Evolutionary conservation across 768 basidiomycete genomes (phyloP).

Genomic region (Filobasidium floriforme): DNA sequence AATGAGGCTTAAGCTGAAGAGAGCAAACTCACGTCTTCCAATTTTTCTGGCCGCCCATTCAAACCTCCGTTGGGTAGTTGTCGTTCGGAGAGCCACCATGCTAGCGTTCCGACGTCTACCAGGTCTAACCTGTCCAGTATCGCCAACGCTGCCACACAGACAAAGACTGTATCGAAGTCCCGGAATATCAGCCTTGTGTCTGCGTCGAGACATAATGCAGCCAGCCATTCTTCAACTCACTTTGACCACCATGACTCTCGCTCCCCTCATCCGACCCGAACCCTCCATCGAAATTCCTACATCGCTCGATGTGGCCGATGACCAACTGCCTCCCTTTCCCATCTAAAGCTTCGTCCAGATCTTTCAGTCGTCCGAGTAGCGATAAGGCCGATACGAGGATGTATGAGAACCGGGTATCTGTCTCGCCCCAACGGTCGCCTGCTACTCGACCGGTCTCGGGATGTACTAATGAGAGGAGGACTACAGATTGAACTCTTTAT

Average conservation of each 20-base stretch:
- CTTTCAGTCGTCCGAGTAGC: conserved; percentile 65
- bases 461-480: conserved; percentile 68
- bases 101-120: conserved; percentile 69
- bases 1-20: not conserved
- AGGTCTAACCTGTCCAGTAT: conserved; percentile 73
- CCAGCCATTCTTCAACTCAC: conserved; percentile 47
- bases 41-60: conserved; percentile 94
- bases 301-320: conserved; percentile 63
- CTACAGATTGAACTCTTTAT: conserved; percentile 47
- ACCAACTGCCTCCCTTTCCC: conserved; percentile 29
- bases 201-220: not conserved
- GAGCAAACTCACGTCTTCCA: conserved; percentile 69
- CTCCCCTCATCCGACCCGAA: conserved; percentile 78
- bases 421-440: conserved; percentile 85
- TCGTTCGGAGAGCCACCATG: conserved; percentile 89
- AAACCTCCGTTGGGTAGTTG: conserved; percentile 89
- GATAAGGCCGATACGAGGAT: conserved; percentile 77
- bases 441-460: conserved; percentile 80
- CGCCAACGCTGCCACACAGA: conserved; percentile 76
- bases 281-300: conserved; percentile 91
- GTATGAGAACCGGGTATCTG: conserved; percentile 83
- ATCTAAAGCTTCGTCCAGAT: conserved; percentile 50
- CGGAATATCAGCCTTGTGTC: not conserved
- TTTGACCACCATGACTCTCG: conserved; percentile 88
- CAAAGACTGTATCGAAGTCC: conserved; percentile 58